These are phyloP conservation scores for Xylariaceae sp. DNA, from an alignment of 2,329 filamentous ascomycete species.

Conservation along the genomic window DNA sequence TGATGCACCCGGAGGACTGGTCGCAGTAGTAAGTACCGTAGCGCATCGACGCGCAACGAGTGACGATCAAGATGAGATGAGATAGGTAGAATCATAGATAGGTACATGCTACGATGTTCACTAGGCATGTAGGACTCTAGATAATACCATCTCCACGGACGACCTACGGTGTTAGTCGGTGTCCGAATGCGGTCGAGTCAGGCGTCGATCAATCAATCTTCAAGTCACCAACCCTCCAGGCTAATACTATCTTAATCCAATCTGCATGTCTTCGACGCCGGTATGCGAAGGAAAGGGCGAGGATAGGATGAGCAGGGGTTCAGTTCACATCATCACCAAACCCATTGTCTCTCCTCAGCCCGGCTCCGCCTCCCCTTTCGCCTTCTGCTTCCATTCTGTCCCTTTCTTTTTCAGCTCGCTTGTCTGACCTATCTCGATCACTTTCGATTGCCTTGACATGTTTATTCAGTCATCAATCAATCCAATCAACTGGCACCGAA, in stretches of 20 bases:
- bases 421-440: constrained; percentile 9
- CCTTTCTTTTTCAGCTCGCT: constrained; percentile 13
- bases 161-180: neutral
- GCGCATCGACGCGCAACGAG: too few relatives aligned
- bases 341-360: constrained; percentile 13
- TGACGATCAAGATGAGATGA: too few relatives aligned
- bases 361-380: constrained; percentile 16
- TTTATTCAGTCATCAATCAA: neutral
- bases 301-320: constrained; percentile 4
- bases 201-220: neutral
- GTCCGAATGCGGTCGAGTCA: neutral
- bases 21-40: too few relatives aligned
- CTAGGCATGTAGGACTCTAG: too few relatives aligned
- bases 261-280: neutral
- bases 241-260: too few relatives aligned
- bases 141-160: too few relatives aligned
- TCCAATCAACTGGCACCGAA: neutral
- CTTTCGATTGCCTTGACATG: constrained; percentile 4
- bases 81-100: too few relatives aligned
- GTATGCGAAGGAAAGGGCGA: neutral
- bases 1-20: constrained; percentile 1
- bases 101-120: too few relatives aligned
- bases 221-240: too few relatives aligned
- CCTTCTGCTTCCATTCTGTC: constrained; percentile 2
- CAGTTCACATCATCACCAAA: neutral